phyloP scores from a whole-genome alignment of 2,329 filamentous ascomycete species.

The Cercospora sp. region DNA sequence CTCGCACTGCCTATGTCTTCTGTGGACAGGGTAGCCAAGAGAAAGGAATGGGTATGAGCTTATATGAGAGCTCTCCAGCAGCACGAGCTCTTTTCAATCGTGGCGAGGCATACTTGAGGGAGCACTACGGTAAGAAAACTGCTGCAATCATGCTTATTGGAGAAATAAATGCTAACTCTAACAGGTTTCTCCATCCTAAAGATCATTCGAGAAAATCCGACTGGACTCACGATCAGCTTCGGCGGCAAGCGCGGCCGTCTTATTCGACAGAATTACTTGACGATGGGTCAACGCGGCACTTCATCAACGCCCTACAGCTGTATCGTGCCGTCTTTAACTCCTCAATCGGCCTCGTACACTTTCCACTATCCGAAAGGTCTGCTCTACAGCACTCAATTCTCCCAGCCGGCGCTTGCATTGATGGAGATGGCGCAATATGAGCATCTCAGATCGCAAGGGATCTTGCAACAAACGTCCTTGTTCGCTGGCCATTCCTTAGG shows the following conservation, averaged over 20 bases:
- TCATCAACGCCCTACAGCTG: background rate
- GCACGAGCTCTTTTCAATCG: background rate
- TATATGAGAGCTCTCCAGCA: background rate
- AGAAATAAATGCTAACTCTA: background rate
- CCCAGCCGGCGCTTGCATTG: background rate
- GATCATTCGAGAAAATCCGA: background rate
- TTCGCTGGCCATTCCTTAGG: background rate
- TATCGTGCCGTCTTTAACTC: background rate
- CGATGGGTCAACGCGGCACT: background rate
- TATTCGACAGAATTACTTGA: background rate
- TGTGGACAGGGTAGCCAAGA: background rate
- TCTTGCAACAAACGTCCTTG: background rate
- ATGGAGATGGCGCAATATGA: background rate
- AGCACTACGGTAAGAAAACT: background rate
- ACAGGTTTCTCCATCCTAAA: background rate
- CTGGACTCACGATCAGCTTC: background rate
- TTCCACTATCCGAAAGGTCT: background rate
- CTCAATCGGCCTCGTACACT: background rate
- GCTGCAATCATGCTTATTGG: background rate
- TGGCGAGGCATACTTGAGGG: background rate
- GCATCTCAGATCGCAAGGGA: background rate
- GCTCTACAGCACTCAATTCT: background rate
- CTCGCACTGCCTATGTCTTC: background rate
- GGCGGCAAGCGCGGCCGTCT: background rate
- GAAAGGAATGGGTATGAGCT: background rate